Percentiles rank a stretch among this genome's conserved stretches.
Conservation (phyloP, 2,329 filamentous ascomycete genomes). For the Colletotrichum cuscutae region DNA sequence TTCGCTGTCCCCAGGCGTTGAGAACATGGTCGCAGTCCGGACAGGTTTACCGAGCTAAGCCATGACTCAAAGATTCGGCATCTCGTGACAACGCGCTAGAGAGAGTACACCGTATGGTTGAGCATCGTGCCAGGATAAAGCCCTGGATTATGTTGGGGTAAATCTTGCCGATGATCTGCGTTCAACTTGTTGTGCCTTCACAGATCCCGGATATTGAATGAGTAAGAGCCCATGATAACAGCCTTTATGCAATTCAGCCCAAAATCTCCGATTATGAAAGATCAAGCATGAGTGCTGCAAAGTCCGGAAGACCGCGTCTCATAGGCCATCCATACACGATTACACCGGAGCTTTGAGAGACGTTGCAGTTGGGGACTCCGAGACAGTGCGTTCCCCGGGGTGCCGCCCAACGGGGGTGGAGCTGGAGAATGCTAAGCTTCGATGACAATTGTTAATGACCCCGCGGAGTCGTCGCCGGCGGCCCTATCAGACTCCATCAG, state of each 20-base stretch:
- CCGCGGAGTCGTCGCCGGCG: not conserved
- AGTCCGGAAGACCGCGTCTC: too few relatives aligned
- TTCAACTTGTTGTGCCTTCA: not conserved
- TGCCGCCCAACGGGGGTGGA: not conserved
- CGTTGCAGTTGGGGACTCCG: slow-evolving; percentile 17
- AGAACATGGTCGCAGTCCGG: not conserved
- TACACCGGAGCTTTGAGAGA: not conserved
- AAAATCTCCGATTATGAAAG: too few relatives aligned
- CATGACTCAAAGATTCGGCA: not conserved
- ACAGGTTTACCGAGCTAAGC: not conserved
- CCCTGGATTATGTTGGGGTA: not conserved
- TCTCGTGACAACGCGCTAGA: not conserved
- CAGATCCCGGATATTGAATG: not conserved
- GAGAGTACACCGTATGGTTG: not conserved
- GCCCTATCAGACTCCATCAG: slow-evolving; percentile 18
- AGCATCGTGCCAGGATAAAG: not conserved
- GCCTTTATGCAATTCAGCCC: too few relatives aligned
- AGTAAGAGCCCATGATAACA: too few relatives aligned
- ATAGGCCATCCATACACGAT: too few relatives aligned
- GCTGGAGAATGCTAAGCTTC: not conserved
- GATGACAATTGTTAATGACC: slow-evolving; percentile 18
- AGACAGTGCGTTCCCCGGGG: slow-evolving; percentile 20
- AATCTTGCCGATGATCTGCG: too few relatives aligned
- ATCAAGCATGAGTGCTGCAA: too few relatives aligned
- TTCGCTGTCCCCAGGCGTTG: not conserved